Base-by-base conservation (phyloP, 257 asterid species). In the Solanum lycopersicoides region DNA sequence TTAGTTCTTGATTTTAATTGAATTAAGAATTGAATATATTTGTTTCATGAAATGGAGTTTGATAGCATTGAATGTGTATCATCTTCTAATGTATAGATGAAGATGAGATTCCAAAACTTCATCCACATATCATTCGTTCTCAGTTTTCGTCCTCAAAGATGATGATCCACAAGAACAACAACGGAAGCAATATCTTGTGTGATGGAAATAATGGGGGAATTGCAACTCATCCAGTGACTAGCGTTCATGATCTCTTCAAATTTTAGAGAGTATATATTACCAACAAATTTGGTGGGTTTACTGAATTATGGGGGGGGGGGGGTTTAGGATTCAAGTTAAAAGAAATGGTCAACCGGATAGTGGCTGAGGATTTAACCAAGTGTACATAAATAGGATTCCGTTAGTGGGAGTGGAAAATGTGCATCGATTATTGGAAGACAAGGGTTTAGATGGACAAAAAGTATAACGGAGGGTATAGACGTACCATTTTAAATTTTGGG, bases 21-120 rank as follows among this genome's bases (percentile, higher is more conserved):
- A 41, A 37, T 6, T n/a, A n/a, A n/a, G n/a, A n/a, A n/a, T n/a
- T n/a, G n/a, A n/a, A 5, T 15, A 47, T 32, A 71, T 25, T 86
- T 74, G 25, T 32, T 71, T 30, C 84, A 45, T 84, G 87, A 74
- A 93, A 35, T 92, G 94, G 94, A 93, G 89, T 92, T 93, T 18
- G 83, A 76, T 76, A 93, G 89, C 90, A 93, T 93, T 86, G 94
- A 93, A 87, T 93, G 96, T 90, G 56, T 92, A 56, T 90, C 95
- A 65, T 91, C 92, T 39, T 80, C 88, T 47, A 93, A 92, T 89
- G 95, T 66, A 59, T 91, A 80, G 94, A 93, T 18, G 96, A 92
- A 90, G 96, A 91, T 59, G 94, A 92, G 89, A 92, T 92, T 93
- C 86, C 93, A 35, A 6, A 35, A 35, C 37, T 5, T 35, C 37